Evolutionary conservation across 352 stramenopile genomes (phyloP).

Genomic region (Pythium phragmitis): DNA sequence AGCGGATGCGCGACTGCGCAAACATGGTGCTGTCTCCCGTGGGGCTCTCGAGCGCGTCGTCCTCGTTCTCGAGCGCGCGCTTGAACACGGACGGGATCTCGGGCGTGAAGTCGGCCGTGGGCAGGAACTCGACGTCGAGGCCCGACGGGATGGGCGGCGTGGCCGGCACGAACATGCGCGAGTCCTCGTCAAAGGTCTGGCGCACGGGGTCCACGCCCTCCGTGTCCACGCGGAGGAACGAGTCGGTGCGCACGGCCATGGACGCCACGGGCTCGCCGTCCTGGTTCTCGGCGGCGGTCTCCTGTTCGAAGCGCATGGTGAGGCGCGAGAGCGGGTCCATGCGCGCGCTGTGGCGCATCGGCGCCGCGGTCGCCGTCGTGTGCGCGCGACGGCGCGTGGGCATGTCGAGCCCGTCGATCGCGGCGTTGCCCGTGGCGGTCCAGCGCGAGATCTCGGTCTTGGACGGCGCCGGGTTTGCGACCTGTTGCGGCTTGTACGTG

Average conservation of each 20-base stretch:
- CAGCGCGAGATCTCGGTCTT: constrained; percentile 18
- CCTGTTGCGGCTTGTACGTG: constrained; percentile 28
- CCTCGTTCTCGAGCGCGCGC: constrained; percentile 8
- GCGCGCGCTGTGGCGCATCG: constrained; percentile 27
- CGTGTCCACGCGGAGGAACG: constrained; percentile 56
- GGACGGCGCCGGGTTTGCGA: not conserved
- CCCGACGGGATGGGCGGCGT: constrained; percentile 53
- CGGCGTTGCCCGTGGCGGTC: constrained; percentile 15
- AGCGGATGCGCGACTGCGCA: constrained; percentile 17
- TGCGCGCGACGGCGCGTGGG: constrained; percentile 40
- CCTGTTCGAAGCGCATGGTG: constrained; percentile 37
- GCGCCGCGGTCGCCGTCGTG: constrained; percentile 35
- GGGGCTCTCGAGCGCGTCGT: not conserved
- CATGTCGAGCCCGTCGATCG: constrained; percentile 18
- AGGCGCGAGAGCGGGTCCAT: constrained; percentile 52
- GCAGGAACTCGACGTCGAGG: constrained; percentile 48
- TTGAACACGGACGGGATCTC: constrained; percentile 30
- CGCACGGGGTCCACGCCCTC: constrained; percentile 41
- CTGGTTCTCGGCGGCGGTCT: constrained; percentile 12
- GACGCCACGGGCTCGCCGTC: constrained; percentile 10
- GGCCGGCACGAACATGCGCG: constrained; percentile 35
- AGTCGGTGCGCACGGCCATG: constrained; percentile 35
- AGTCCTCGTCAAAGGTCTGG: constrained; percentile 43
- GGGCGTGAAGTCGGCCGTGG: constrained; percentile 39
- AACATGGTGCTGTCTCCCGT: not conserved